phyloP scores from a whole-genome alignment of 805 yeast species.

The Lipomyces orientalis region DNA sequence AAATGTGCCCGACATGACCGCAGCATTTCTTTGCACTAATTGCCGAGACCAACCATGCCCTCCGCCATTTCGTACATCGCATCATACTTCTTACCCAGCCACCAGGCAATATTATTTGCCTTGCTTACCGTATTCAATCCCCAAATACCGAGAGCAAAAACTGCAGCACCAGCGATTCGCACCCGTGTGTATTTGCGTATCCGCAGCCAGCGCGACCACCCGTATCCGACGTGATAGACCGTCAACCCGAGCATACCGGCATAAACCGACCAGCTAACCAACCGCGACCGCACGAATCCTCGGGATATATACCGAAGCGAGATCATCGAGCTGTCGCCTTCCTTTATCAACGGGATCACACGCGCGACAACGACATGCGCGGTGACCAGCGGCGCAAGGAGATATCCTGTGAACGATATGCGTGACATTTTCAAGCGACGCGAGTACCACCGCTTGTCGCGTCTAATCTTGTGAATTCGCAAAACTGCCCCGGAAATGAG shows the following conservation, averaged over 20 bases:
- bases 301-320: slow-evolving; percentile 57
- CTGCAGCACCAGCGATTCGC: not conserved
- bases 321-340: slow-evolving; percentile 68
- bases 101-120: slow-evolving; percentile 9
- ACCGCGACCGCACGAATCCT: slow-evolving; percentile 11
- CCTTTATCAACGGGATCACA: slow-evolving; percentile 56
- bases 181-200: slow-evolving; percentile 12
- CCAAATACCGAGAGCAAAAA: slow-evolving; percentile 11
- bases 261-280: slow-evolving; percentile 15
- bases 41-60: not conserved
- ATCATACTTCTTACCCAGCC: slow-evolving; percentile 27
- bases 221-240: slow-evolving; percentile 25
- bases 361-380: slow-evolving; percentile 59
- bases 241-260: slow-evolving; percentile 21
- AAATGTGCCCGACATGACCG: not conserved
- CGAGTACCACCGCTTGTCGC: slow-evolving; percentile 39
- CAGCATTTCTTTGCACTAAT: not conserved
- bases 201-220: slow-evolving; percentile 33
- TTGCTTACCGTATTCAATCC: slow-evolving; percentile 16
- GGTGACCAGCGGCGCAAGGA: slow-evolving; percentile 52
- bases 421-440: slow-evolving; percentile 52
- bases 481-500: slow-evolving; percentile 57
- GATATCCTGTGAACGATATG: slow-evolving; percentile 63
- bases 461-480: slow-evolving; percentile 40
- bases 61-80: slow-evolving; percentile 18